Evolutionary conservation across 2,329 filamentous ascomycete genomes (phyloP).

Genomic region (Pyrenophora teres): DNA sequence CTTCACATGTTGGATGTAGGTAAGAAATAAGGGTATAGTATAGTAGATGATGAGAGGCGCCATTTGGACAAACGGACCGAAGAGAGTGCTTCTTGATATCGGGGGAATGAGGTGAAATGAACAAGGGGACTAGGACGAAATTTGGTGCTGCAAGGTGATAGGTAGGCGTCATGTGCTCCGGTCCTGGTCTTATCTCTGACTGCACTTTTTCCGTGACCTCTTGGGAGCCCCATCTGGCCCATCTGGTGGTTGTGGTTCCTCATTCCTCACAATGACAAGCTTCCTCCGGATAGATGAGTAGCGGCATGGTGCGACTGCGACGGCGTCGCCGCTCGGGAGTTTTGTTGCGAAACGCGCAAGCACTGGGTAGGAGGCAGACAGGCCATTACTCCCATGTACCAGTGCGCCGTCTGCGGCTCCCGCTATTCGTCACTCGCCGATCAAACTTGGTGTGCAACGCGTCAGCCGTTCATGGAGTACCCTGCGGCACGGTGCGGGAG

Average conservation of each 20-base stretch:
- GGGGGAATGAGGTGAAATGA: slow-evolving; percentile 1
- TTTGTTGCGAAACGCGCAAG: slow-evolving; percentile 19
- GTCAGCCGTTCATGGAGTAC: slow-evolving; percentile 8
- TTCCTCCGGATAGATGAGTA: slow-evolving; percentile 8
- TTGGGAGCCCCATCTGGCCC: too few relatives aligned
- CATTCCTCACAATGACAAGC: too few relatives aligned
- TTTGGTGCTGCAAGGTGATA: too few relatives aligned
- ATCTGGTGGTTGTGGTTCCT: too few relatives aligned
- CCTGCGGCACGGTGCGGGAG: slow-evolving; percentile 8
- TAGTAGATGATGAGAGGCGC: not conserved
- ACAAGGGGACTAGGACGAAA: not conserved
- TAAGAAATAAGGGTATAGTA: too few relatives aligned
- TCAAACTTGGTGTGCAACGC: slow-evolving; percentile 10
- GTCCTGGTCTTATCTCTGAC: slow-evolving; percentile 8
- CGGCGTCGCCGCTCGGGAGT: slow-evolving; percentile 10
- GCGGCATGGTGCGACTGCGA: slow-evolving; percentile 24
- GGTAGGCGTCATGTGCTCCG: not conserved
- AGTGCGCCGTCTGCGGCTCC: not conserved
- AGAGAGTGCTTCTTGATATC: not conserved
- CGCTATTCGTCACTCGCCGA: slow-evolving; percentile 5
- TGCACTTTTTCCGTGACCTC: not conserved
- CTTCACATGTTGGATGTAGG: too few relatives aligned
- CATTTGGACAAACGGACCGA: slow-evolving; percentile 7
- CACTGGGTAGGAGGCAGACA: not conserved
- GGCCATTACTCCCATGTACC: slow-evolving; percentile 3